These are phyloP conservation scores for Zizania latifolia DNA, from an alignment of 176 grass and related monocot genomes.

Conservation along the genomic window DNA sequence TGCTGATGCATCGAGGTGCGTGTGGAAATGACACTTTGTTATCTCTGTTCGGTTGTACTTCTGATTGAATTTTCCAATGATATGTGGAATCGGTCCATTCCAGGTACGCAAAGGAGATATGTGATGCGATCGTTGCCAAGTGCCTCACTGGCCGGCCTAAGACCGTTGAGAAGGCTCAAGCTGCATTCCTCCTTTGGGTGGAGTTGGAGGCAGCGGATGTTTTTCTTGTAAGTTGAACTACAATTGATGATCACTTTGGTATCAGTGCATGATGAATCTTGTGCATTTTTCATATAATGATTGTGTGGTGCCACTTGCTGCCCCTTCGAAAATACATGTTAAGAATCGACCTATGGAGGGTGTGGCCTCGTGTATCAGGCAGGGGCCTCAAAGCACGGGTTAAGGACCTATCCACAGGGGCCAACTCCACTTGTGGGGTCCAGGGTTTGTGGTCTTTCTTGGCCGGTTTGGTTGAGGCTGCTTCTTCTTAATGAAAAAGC, in stretches of 20 bases:
- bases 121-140: constrained; percentile 90
- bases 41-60: background rate
- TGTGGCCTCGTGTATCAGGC: no score
- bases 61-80: constrained; percentile 6
- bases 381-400: no score
- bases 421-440: no score
- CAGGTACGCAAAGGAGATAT: constrained; percentile 94
- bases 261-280: background rate
- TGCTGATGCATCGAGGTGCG: constrained; percentile 73
- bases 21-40: background rate
- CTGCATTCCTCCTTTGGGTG: constrained; percentile 84
- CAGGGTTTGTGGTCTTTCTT: no score
- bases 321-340: no score
- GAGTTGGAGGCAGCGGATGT: constrained; percentile 86
- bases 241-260: background rate
- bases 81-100: constrained; percentile 2
- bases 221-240: constrained; percentile 69
- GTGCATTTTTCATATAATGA: background rate
- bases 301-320: background rate
- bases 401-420: no score
- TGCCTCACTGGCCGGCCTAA: constrained; percentile 95
- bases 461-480: no score
- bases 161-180: constrained; percentile 95
- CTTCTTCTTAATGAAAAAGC: no score
- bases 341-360: no score